A percentile compares a stretch with the other conserved stretches of the same genome.
These are phyloP conservation scores for Blastomyces emzantsi DNA, from an alignment of 2,329 filamentous ascomycete genomes.

Conservation along the genomic window DNA sequence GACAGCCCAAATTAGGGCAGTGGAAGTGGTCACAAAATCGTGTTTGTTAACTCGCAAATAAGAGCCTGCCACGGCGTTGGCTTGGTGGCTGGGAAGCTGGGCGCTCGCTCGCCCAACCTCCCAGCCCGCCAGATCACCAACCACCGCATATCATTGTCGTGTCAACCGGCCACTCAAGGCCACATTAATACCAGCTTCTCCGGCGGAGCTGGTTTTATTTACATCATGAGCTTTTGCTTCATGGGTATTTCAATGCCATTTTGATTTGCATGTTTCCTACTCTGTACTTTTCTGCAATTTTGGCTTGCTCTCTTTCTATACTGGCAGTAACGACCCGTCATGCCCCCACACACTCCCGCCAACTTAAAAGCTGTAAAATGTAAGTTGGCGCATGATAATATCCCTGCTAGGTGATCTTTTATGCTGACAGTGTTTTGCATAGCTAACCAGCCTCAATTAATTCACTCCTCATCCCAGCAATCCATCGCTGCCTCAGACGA, in stretches of 20 bases:
- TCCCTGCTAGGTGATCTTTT: constrained; percentile 13
- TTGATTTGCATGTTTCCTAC: background rate
- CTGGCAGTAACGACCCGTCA: constrained; percentile 19
- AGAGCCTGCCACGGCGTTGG: constrained; percentile 10
- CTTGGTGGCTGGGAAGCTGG: constrained; percentile 6
- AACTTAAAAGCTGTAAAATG: constrained; percentile 33
- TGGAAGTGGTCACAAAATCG: background rate
- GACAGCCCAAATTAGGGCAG: background rate
- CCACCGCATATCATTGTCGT: constrained; percentile 8
- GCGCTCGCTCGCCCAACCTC: background rate
- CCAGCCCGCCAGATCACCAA: constrained; percentile 6
- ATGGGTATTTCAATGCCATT: background rate
- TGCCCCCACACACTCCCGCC: constrained; percentile 21
- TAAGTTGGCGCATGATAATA: constrained; percentile 21
- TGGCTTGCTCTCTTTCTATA: constrained; percentile 11
- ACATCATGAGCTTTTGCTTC: constrained; percentile 2
- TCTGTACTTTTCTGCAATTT: background rate
- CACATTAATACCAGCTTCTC: constrained; percentile 7
- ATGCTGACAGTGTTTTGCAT: constrained; percentile 8
- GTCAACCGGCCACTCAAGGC: background rate
- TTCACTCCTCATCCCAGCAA: constrained; percentile 36
- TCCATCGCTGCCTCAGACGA: constrained; percentile 43
- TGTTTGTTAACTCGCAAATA: constrained; percentile 6
- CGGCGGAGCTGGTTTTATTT: background rate
- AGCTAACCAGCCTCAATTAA: constrained; percentile 39